Evolutionary conservation across 192 early-diverging fungal species (phyloP).

Genomic region (Coemansia sp.): DNA sequence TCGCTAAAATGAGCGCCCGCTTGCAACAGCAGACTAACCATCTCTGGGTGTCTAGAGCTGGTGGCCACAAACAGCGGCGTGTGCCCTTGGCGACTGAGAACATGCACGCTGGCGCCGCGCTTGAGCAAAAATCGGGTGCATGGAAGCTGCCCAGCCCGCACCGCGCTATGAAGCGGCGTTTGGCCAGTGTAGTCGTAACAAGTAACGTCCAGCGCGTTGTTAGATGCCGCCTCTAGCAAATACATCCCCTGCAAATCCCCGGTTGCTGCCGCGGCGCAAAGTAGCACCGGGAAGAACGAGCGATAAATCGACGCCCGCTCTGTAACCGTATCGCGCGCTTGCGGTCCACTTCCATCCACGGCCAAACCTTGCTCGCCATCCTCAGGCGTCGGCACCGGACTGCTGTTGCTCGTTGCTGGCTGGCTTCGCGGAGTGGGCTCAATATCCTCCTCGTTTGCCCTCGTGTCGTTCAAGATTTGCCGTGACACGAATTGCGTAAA

Average conservation of each 20-base stretch:
- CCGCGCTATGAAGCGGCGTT: conserved; percentile 87
- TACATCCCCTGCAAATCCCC: conserved; percentile 81
- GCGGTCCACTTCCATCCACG: conserved; percentile 2
- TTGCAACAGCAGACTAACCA: conserved; percentile 66
- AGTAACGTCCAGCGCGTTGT: conserved; percentile 60
- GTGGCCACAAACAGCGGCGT: conserved; percentile 89
- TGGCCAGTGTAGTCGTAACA: conserved; percentile 80
- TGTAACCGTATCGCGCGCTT: conserved; percentile 37
- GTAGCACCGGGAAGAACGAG: conserved; percentile 76
- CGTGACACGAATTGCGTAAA: conserved; percentile 53
- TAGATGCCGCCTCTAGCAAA: conserved; percentile 60
- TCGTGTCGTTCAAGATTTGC: conserved; percentile 52
- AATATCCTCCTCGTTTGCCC: conserved; percentile 35
- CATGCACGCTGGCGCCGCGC: conserved; percentile 89
- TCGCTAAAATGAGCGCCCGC: conserved; percentile 91
- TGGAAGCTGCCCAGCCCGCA: conserved; percentile 68
- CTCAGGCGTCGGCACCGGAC: neutral
- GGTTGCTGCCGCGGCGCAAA: conserved; percentile 83
- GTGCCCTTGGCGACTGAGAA: conserved; percentile 84
- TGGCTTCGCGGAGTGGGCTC: conserved; percentile 22
- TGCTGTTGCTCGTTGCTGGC: neutral
- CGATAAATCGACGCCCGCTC: conserved; percentile 73
- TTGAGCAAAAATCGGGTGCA: conserved; percentile 75
- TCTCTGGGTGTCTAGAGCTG: conserved; percentile 58
- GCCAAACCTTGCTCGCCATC: neutral